A percentile compares a stretch with the other conserved stretches of the same genome.
phyloP scores from a whole-genome alignment of 2,329 filamentous ascomycete species.

The Fusarium verrucosum region DNA sequence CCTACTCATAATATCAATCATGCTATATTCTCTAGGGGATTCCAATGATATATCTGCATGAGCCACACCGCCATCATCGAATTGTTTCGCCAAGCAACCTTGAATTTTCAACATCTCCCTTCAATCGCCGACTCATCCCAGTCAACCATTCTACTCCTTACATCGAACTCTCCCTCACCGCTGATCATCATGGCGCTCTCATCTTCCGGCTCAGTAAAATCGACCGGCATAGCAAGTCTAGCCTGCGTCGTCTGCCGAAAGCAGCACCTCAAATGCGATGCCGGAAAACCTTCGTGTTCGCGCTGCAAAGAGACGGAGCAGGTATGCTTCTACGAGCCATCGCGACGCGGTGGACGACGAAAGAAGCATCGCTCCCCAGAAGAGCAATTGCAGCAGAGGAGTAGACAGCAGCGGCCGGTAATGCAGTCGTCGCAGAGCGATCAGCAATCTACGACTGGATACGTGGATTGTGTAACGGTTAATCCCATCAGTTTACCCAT shows the following conservation, averaged over 20 bases:
- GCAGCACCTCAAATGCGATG: conserved; percentile 40
- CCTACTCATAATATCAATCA: not conserved
- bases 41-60: not conserved
- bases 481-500: conserved; percentile 9
- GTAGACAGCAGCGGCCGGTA: not conserved
- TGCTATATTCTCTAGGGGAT: not conserved
- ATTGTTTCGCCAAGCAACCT: not conserved
- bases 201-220: conserved; percentile 11
- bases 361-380: conserved; percentile 13
- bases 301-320: conserved; percentile 21
- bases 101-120: not conserved
- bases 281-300: conserved; percentile 33
- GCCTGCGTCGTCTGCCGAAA: conserved; percentile 38
- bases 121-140: conserved; percentile 23
- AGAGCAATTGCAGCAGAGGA: not conserved
- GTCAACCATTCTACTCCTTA: not conserved
- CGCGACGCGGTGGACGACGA: conserved; percentile 34
- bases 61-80: not conserved
- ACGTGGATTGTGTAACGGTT: conserved; percentile 4
- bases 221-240: conserved; percentile 21
- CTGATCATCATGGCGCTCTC: conserved; percentile 19
- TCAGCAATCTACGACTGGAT: not conserved
- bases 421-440: not conserved
- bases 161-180: not conserved
- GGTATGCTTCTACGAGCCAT: conserved; percentile 36